Evolutionary conservation across 495 filamentous ascomycete species (phyloP), one percentile per base, ranked within the genome.

Genomic region (Lepraria neglecta): DNA sequence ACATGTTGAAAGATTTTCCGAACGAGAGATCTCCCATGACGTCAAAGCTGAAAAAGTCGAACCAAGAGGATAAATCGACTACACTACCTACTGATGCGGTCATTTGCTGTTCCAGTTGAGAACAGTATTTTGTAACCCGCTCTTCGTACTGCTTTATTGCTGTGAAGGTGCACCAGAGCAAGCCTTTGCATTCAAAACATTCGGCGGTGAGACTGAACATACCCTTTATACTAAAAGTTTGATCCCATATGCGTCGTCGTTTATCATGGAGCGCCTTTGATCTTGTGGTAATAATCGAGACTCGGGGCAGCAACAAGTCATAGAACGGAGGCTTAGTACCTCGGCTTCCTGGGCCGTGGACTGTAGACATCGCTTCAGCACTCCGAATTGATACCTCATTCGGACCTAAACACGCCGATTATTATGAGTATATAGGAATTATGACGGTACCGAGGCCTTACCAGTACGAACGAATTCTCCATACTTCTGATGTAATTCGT

Each of bases 1-100:
- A 67, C 76, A 77, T 77, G 27, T 71, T 69, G 51, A 80, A 80
- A 1, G 76, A 68, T 48, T 77, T 69, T 1, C 75, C 75, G 60
- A 80, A 80, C 0, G 74, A 73, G 9, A 78, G 61, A 28, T 80
- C 76, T 43, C 78, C 78, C 61, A 80, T 76, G 17, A 80, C 47
- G 46, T 81, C 78, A 59, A 80, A 80, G 28, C 68, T 72, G 42
- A 72, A 77, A 58, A 70, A 74, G 33, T 72, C 69, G 65, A 78
- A 77, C 73, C 72, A 76, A n/a, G 68, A 48, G 0, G 68, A 57
- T 6, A 75, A 54, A 42, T 81, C 71, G 15, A 78, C 62, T 1
- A 65, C 28, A 38, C 63, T 12, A 15, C 64, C 68, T n/a, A 43
- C 30, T 21, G 58, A 54, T n/a, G 53, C 53, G 1, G 54, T 44